Conservation (phyloP, 1,139 yeast species). For the Hemisphaericaspora xylanilytica region DNA sequence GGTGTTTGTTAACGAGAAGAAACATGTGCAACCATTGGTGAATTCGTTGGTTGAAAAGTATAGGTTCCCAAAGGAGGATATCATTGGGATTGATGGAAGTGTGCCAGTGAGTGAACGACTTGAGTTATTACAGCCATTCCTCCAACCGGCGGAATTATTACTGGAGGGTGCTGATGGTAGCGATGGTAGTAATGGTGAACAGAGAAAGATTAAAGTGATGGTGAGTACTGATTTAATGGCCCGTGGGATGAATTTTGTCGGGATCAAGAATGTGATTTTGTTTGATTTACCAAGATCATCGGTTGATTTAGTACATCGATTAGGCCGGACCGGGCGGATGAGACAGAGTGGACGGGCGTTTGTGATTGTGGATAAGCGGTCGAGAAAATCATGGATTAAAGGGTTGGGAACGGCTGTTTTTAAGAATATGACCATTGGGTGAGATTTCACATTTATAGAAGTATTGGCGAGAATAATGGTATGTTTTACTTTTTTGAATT, state of each 20-base stretch:
- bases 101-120: constrained; percentile 59
- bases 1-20: constrained; percentile 79
- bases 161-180: too few relatives aligned
- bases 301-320: constrained; percentile 83
- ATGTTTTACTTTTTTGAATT: constrained; percentile 5
- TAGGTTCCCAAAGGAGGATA: constrained; percentile 49
- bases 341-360: constrained; percentile 86
- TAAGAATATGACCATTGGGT: constrained; percentile 46
- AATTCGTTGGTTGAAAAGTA: constrained; percentile 50
- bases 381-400: constrained; percentile 74
- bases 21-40: constrained; percentile 59
- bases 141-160: constrained; percentile 52
- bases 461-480: constrained; percentile 4
- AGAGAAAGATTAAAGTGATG: constrained; percentile 52
- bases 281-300: constrained; percentile 85
- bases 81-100: constrained; percentile 63
- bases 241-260: constrained; percentile 83
- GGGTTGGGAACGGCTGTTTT: constrained; percentile 74
- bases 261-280: constrained; percentile 76
- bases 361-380: constrained; percentile 63
- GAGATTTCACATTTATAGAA: constrained; percentile 6
- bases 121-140: constrained; percentile 56
- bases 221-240: constrained; percentile 91
- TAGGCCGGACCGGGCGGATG: constrained; percentile 95
- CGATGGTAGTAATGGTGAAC: constrained; percentile 24